Evolutionary conservation across 768 basidiomycete genomes (phyloP), one percentile per base, ranked within the genome.

Genomic region (Leucocoprinus birnbaumii): DNA sequence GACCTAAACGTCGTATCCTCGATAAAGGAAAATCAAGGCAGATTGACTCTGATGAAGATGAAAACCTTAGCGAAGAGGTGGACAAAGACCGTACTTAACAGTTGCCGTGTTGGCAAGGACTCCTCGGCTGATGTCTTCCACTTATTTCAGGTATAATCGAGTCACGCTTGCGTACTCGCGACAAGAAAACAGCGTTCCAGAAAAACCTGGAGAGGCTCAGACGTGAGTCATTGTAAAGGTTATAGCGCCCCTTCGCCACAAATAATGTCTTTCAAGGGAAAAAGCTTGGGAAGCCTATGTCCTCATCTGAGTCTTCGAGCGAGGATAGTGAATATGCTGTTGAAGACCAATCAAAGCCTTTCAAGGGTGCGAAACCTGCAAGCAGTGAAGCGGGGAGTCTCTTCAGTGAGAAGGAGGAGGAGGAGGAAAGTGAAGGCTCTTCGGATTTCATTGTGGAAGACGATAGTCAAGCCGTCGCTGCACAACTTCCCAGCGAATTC

Each of bases 401-500:
- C 38, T 76, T 73, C 41, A 65, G 67, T 57, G 72, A 68, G 42
- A 65, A 70, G 38, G 75, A 77, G 11, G 65, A 70, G 38, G 75
- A 77, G 11, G 72, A 72, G 45, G 67, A 72, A 25, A 66, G 68
- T n/a, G 69, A 72, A 34, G 67, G 65, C 51, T 70, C 73, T 35
- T 73, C 70, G 16, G 67, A 71, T 53, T 79, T 76, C 53, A 89
- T 90, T 57, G 85, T 91, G 27, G 83, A 90, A 35, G 88, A 91
- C 58, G 84, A 86, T 56, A 74, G 66, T 7, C 66, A 56, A 22
- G 71, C 63, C 0, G 63, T 66, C 3, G 68, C 79, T 18, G 57
- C 68, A 19, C 68, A 77, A 34, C 74, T 92, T n/a, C 91, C 91
- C 8, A 75, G 76, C 49, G 82, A 87, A 62, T 96, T 91, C 71